A percentile compares a stretch with the other conserved stretches of the same genome.
phyloP scores from a whole-genome alignment of 1,139 yeast species.

The Sugiyamaella japonica region DNA sequence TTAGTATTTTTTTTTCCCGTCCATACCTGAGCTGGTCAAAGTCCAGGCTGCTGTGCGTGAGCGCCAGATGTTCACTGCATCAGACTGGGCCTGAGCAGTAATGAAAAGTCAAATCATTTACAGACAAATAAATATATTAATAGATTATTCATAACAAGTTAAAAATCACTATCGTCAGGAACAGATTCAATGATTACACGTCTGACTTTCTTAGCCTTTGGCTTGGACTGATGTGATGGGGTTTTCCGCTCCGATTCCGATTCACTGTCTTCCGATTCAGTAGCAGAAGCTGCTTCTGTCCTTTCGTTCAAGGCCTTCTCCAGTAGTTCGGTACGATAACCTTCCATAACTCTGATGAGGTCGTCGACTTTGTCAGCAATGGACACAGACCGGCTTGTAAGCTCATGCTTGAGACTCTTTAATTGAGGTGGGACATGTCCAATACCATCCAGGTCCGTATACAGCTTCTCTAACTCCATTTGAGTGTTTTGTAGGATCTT shows the following conservation, averaged over 20 bases:
- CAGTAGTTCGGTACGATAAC: constrained; percentile 23
- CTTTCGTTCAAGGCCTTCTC: constrained; percentile 16
- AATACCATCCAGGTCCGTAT: constrained; percentile 29
- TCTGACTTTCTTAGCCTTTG: constrained; percentile 20
- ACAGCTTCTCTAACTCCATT: constrained; percentile 29
- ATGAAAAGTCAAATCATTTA: not conserved
- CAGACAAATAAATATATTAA: constrained; percentile 3
- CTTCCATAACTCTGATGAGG: constrained; percentile 28
- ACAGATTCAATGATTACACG: constrained; percentile 31
- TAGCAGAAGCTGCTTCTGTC: constrained; percentile 10
- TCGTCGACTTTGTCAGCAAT: constrained; percentile 33
- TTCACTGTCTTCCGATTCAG: constrained; percentile 7
- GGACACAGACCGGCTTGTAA: constrained; percentile 28
- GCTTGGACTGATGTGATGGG: not conserved
- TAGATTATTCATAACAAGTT: constrained; percentile 1
- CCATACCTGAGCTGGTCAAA: too few relatives aligned
- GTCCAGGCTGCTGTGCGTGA: too few relatives aligned
- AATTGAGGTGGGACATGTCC: constrained; percentile 19
- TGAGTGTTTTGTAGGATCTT: constrained; percentile 33
- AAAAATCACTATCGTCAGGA: constrained; percentile 30
- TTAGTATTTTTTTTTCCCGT: too few relatives aligned
- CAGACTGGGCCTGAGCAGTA: not conserved
- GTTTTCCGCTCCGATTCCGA: constrained; percentile 2
- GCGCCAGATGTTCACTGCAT: too few relatives aligned
- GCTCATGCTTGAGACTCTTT: constrained; percentile 29